A percentile compares a stretch with the other conserved stretches of the same genome.
These are phyloP conservation scores for Aspergillus aculeatus DNA, from an alignment of 2,329 filamentous ascomycete genomes.

Conservation along the genomic window DNA sequence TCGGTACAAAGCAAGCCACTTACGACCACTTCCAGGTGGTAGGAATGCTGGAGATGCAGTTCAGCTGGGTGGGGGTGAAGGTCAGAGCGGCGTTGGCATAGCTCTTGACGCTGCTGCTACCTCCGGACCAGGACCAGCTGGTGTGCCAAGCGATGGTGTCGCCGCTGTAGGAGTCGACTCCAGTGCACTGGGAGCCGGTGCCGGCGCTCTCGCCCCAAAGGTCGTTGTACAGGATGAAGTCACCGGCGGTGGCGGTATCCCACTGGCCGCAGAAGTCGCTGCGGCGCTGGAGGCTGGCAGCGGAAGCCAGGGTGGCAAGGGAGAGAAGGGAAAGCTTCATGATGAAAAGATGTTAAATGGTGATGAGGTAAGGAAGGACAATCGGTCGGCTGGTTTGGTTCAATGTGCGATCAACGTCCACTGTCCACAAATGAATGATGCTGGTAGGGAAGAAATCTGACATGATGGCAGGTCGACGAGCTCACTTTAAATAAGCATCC, in stretches of 20 bases:
- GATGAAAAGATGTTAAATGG: slow-evolving; percentile 10
- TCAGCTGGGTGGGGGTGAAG: slow-evolving; percentile 36
- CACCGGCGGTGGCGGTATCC: slow-evolving; percentile 37
- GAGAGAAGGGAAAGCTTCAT: slow-evolving; percentile 31
- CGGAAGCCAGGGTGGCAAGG: slow-evolving; percentile 25
- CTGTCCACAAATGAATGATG: slow-evolving; percentile 1
- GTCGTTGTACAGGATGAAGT: slow-evolving; percentile 55
- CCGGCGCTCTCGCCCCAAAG: slow-evolving; percentile 49
- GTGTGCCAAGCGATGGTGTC: slow-evolving; percentile 45
- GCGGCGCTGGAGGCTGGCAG: slow-evolving; percentile 27
- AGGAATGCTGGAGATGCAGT: slow-evolving; percentile 42
- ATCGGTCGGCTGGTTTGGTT: slow-evolving; percentile 1
- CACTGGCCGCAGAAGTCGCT: slow-evolving; percentile 44
- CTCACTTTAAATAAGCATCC: slow-evolving; percentile 1
- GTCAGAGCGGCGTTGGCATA: slow-evolving; percentile 47
- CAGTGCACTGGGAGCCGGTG: slow-evolving; percentile 46
- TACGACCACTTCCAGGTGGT: slow-evolving; percentile 49
- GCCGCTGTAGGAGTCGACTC: slow-evolving; percentile 37
- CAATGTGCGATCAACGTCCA: slow-evolving; percentile 9
- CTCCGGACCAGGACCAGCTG: slow-evolving; percentile 47
- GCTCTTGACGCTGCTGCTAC: slow-evolving; percentile 45
- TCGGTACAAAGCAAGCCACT: background rate
- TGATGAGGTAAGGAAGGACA: background rate
- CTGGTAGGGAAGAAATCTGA: slow-evolving; percentile 2
- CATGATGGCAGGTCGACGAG: background rate